Evolutionary conservation across 371 early-diverging fungal species (phyloP), one percentile per base, ranked within the genome.

Genomic region (Fennellomyces sp.): DNA sequence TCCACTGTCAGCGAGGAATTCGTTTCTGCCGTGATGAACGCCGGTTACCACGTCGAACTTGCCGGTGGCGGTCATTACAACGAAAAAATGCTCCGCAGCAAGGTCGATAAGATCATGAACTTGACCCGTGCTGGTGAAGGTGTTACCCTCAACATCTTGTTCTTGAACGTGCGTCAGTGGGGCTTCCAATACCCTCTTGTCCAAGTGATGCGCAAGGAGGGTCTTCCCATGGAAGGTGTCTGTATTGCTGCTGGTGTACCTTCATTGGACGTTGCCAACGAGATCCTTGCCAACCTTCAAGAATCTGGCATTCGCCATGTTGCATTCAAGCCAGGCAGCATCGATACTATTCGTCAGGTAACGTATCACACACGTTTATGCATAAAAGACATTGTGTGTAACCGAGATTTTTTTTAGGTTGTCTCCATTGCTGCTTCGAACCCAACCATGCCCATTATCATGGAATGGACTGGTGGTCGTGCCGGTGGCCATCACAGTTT

Each of bases 381-480:
- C 25, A 38, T 52, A 13, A 26, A 10, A 21, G n/a, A 31, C 52
- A 49, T 33, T 58, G 36, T 54, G 29, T 49, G 29, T 49, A 55
- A 45, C 49, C 26, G 23, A 23, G 8, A 21, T 8, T 45, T 45
- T 45, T 45, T 35, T 53, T 63, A 70, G 67, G 94, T 94, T 35
- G 81, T 96, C 56, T 81, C 88, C 36, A 97, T 97, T 69, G 97
- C 96, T 47, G 90, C 91, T 70, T 84, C 87, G 51, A 91, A 94
- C 72, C 94, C 94, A 21, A 88, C 89, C 47, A 92, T 95, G 88
- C 92, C 96, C 26, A 83, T 97, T 50, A 85, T 96, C 31, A 82
- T 97, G 69, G 95, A 97, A 72, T 97, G 97, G 97, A 97, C 97
- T 48, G 96, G 97, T 77, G 97, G 96, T 42, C 91, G 97, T 73